phyloP scores from a whole-genome alignment of 306 rosid genomes.

The Prinsepia uniflora region DNA sequence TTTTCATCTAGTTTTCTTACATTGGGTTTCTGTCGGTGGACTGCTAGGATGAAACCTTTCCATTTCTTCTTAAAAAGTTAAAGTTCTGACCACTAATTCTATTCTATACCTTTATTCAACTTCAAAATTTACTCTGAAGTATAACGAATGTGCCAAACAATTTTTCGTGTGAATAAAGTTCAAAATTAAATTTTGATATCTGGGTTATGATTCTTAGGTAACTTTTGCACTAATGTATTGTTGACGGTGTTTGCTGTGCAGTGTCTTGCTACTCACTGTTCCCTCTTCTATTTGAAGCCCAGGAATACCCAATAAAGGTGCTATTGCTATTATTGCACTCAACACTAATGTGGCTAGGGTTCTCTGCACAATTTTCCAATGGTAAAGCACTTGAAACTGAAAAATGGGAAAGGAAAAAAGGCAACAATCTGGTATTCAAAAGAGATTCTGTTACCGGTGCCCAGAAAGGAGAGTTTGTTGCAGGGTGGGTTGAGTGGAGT shows the following conservation, averaged over 20 bases:
- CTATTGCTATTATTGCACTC: constrained; percentile 61
- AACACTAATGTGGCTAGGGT: constrained; percentile 66
- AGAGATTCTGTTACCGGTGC: constrained; percentile 12
- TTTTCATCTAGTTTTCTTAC: background rate
- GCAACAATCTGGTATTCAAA: constrained; percentile 17
- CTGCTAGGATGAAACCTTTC: background rate
- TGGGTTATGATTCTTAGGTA: background rate
- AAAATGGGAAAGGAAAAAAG: constrained; percentile 25
- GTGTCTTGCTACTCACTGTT: constrained; percentile 83
- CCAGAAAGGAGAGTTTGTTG: constrained; percentile 32
- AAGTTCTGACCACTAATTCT: background rate
- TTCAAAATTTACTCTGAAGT: background rate
- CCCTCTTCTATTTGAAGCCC: constrained; percentile 75
- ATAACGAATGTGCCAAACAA: background rate
- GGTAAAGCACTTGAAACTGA: constrained; percentile 29
- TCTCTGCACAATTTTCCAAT: constrained; percentile 51
- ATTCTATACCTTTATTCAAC: background rate
- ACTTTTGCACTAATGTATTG: constrained; percentile 6
- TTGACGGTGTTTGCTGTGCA: constrained; percentile 30
- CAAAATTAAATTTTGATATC: background rate
- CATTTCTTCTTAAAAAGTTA: background rate
- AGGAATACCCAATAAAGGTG: constrained; percentile 79
- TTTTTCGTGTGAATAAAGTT: no score
- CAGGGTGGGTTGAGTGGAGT: constrained; percentile 46
- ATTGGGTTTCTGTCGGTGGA: background rate